Conservation (phyloP, 805 yeast species). For the Metschnikowia bowlesiae region DNA sequence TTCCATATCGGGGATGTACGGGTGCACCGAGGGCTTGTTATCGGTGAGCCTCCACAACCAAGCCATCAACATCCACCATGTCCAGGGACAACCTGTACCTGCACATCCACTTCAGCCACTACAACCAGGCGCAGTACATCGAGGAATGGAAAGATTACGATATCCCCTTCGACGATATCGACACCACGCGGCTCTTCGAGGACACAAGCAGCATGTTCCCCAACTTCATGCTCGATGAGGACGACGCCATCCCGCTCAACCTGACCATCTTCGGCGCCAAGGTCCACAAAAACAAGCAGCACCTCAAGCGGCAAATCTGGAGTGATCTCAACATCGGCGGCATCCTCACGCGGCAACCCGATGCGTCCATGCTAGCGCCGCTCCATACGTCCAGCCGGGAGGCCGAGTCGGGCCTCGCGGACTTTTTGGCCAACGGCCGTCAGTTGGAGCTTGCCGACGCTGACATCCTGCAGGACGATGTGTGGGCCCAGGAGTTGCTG, state of each 20-base stretch:
- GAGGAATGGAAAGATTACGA: conserved; percentile 40
- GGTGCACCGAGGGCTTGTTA: too few species aligned
- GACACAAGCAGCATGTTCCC: conserved; percentile 36
- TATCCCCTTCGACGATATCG: conserved; percentile 40
- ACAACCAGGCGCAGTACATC: conserved; percentile 37
- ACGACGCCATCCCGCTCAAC: conserved; percentile 32
- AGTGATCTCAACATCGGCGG: conserved; percentile 29
- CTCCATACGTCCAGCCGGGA: conserved; percentile 12
- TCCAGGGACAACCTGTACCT: conserved; percentile 19
- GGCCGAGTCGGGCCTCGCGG: conserved; percentile 24
- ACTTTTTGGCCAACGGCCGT: conserved; percentile 29
- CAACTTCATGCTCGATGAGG: conserved; percentile 32
- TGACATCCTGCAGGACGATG: conserved; percentile 25
- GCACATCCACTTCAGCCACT: conserved; percentile 34
- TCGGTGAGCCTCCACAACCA: not conserved
- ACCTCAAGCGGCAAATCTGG: conserved; percentile 33
- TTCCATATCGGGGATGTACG: too few species aligned
- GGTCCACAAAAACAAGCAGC: conserved; percentile 29
- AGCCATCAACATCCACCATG: conserved; percentile 1
- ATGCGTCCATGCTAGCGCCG: conserved; percentile 31
- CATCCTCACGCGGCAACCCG: conserved; percentile 24
- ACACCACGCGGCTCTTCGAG: conserved; percentile 34
- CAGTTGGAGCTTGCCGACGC: conserved; percentile 26
- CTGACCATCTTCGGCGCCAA: conserved; percentile 38
- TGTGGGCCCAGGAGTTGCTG: conserved; percentile 29